A percentile compares a stretch with the other conserved stretches of the same genome.
Conservation (phyloP, 2,329 filamentous ascomycete genomes). For the Westerdykella aurantiaca region DNA sequence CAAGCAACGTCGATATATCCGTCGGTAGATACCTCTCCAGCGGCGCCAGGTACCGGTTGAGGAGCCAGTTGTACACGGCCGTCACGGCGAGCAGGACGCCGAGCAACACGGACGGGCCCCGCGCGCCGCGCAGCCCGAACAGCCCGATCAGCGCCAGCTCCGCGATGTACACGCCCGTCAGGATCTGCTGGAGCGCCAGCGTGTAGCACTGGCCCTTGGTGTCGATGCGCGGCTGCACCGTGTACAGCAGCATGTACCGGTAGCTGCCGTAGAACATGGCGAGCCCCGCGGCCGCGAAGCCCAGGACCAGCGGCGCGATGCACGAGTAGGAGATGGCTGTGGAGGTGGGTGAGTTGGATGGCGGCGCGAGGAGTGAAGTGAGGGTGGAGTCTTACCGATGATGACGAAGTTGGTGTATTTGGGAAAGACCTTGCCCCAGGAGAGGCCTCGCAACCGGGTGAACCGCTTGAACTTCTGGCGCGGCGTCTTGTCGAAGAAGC, state of each 20-base stretch:
- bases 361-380: background rate
- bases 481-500: slow-evolving; percentile 69
- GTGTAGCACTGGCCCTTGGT: slow-evolving; percentile 85
- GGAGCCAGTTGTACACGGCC: slow-evolving; percentile 28
- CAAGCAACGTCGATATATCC: slow-evolving; percentile 21
- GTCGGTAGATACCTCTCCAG: slow-evolving; percentile 33
- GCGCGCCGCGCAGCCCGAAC: slow-evolving; percentile 49
- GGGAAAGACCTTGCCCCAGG: slow-evolving; percentile 39
- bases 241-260: slow-evolving; percentile 85
- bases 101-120: slow-evolving; percentile 30
- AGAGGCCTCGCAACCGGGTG: slow-evolving; percentile 27
- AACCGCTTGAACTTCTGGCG: slow-evolving; percentile 36
- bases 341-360: slow-evolving; percentile 5
- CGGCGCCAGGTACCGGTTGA: slow-evolving; percentile 31
- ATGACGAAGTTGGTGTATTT: slow-evolving; percentile 39
- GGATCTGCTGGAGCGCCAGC: slow-evolving; percentile 78
- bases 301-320: slow-evolving; percentile 78
- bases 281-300: slow-evolving; percentile 74
- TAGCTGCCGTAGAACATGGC: slow-evolving; percentile 80
- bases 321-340: slow-evolving; percentile 76
- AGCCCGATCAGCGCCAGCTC: slow-evolving; percentile 80
- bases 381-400: slow-evolving; percentile 31
- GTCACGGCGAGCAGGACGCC: slow-evolving; percentile 28
- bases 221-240: slow-evolving; percentile 74
- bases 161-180: slow-evolving; percentile 76